Base-by-base conservation (phyloP, 1,284 basidiomycete species). In the Cronartium ribicola region DNA sequence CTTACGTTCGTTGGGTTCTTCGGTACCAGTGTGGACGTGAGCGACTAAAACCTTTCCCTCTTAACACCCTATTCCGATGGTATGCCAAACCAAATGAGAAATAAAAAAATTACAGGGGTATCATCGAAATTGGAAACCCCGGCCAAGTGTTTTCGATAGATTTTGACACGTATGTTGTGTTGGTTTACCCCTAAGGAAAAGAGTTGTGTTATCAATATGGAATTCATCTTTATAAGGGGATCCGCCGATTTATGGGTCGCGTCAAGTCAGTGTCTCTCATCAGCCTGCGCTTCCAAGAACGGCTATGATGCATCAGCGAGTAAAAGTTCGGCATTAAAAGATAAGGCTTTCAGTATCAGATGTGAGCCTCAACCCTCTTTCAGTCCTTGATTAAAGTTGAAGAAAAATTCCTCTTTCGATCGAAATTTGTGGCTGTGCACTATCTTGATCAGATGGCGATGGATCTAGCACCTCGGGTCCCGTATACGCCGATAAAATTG, bases 191-290 rank as follows among this genome's bases (percentile, higher is more conserved):
- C 8, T 62, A 29, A 29, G n/a, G n/a, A n/a, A n/a, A n/a, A n/a
- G n/a, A n/a, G n/a, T n/a, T n/a, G n/a, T n/a, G n/a, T n/a, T 29
- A 29, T 29, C 1, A 29, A 29, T 29, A 29, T 29, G 29, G 29
- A 29, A 29, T 29, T 29, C 29, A 29, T 29, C 29, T 29, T 29
- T 2, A 29, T 29, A 29, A 71, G 69, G 43, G 69, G 69, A 2
- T 71, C 69, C 13, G 69, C 36, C 14, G 69, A 71, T 37, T 64
- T 71, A 22, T 71, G 69, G 69, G 48, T 71, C 36, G 60, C 69
- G 5, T 55, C 69, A 11, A 46, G 40, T 11, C 60, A 71, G 39
- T 71, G 69, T 62, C 62, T 39, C 55, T 41, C 36, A 29, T 17
- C 20, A 40, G 60, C 69, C 17, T 71, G 69, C 29, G 36, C 4